Evolutionary conservation across 805 yeast species (phyloP), one percentile per base, ranked within the genome.

Genomic region (Candida ortonii): DNA sequence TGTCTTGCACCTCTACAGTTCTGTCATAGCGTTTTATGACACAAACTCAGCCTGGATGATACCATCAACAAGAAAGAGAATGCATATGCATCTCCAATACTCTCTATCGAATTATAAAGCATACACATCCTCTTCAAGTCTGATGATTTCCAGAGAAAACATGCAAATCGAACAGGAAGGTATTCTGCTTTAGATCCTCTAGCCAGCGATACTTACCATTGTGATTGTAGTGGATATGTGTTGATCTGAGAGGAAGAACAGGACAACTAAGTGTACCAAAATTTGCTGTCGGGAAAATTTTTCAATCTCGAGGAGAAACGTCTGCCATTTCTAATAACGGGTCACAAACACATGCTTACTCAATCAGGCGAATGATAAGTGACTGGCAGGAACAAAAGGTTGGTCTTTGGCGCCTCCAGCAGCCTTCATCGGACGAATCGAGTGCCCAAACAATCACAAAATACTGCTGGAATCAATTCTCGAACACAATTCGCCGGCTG

Each of bases 131-230:
- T 28, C 23, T 16, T 21, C 20, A 24, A 30, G n/a, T n/a, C n/a
- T n/a, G n/a, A n/a, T n/a, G n/a, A n/a, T n/a, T n/a, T n/a, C n/a
- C n/a, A n/a, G n/a, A n/a, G n/a, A n/a, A n/a, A n/a, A n/a, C n/a
- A n/a, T n/a, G n/a, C n/a, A n/a, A n/a, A n/a, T n/a, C n/a, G 33
- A 37, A 33, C 16, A 30, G 31, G 37, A 39, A 25, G 42, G 30
- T 22, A 34, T 27, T 27, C 52, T 56, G 48, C 55, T 50, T 52
- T 52, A 44, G 52, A 49, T 56, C 61, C 61, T 48, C 52, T 49
- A 56, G 61, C 61, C 51, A 28, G n/a, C 14, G 8, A 18, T 13
- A 53, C 59, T 38, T 52, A 53, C 58, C 58, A 53, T 53, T 45
- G 29, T 33, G 9, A 11, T 26, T 18, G 28, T 11, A 12, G 16